Evolutionary conservation across 2,329 filamentous ascomycete species (phyloP), one percentile per base, ranked within the genome.

Genomic region (Alternaria hordeiaustralica): DNA sequence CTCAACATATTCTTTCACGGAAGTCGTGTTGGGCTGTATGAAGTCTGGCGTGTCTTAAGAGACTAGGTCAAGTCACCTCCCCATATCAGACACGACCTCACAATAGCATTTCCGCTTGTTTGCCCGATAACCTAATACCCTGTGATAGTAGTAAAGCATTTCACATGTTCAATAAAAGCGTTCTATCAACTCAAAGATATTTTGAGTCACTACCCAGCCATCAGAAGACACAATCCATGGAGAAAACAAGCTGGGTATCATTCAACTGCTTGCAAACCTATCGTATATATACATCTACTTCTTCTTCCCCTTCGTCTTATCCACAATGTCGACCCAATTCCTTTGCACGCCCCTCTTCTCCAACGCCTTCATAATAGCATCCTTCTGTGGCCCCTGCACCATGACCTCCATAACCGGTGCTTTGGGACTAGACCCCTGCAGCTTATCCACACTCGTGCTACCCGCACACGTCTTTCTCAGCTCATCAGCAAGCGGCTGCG

Each of bases 301-400:
- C 78, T 89, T 89, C 80, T 90, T 90, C 68, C 87, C 87, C 79
- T 90, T 89, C 5, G 87, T 89, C 81, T 90, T 91, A 75, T 91
- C 89, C 60, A 89, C 78, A n/a, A 90, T 80, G 47, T 89, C 87
- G 26, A 91, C 82, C 87, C 88, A 90, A 64, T 85, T 84, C 61
- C 79, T 81, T 60, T 84, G 83, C 5, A 92, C 81, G 0, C 89
- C 89, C 63, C 88, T 83, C 73, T 83, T 85, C 63, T 84, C 84
- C 69, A 92, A 75, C 26, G 88, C 87, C 69, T 86, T 87, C 50
- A 88, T 80, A 18, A 91, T 82, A 15, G 85, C 86, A 64, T 87
- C 86, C 60, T 85, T 86, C 79, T 91, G 89, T 63, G 89, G 88
- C 1, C 89, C 89, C 71, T 92, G 89, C 4, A 91, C 84, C 79